Conservation (phyloP, 1,139 yeast species). For the Kluyveromyces marxianus region DNA sequence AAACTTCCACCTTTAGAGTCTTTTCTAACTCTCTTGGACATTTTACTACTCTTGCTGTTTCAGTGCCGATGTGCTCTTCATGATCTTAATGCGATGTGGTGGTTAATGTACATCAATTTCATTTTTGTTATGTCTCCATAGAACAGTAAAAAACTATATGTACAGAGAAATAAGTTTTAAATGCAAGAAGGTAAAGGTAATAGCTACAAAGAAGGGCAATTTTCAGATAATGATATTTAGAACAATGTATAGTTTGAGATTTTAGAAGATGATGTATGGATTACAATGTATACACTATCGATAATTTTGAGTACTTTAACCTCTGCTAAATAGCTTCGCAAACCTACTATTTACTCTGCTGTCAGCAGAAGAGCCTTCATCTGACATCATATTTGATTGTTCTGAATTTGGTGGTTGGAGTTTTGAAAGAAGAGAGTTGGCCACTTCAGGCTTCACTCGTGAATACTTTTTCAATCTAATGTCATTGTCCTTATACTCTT, state of each 20-base stretch:
- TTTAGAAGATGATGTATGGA: no score
- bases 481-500: slow-evolving; percentile 46
- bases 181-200: no score
- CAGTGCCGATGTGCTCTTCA: no score
- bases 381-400: slow-evolving; percentile 1
- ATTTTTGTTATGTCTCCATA: no score
- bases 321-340: slow-evolving; percentile 25
- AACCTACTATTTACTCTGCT: slow-evolving; percentile 17
- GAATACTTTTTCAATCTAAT: slow-evolving; percentile 53
- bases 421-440: slow-evolving; percentile 43
- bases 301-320: neutral
- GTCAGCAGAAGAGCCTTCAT: slow-evolving; percentile 8
- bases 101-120: no score
- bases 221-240: no score
- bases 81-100: no score
- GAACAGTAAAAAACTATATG: no score
- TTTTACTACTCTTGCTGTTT: neutral
- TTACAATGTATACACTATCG: no score
- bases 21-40: slow-evolving; percentile 4
- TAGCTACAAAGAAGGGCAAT: no score
- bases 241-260: no score
- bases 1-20: slow-evolving; percentile 5
- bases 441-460: slow-evolving; percentile 54
- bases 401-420: slow-evolving; percentile 12
- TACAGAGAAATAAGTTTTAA: no score